Evolutionary conservation across 345 rosid species (phyloP), one percentile per base, ranked within the genome.

Genomic region (Citrus glauca): DNA sequence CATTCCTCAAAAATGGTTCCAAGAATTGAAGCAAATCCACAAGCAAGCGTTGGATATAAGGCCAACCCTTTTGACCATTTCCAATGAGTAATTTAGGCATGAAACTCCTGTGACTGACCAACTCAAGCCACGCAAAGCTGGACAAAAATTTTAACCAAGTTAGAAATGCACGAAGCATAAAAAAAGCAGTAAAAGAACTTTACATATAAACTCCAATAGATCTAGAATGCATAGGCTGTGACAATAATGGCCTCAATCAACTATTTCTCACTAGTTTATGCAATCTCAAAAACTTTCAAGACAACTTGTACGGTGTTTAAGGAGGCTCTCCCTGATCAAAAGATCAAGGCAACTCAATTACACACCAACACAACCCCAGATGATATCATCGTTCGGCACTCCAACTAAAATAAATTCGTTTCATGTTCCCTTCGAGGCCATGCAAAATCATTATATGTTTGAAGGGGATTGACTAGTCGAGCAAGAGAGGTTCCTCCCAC

Each of bases 41-140:
- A 73, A 96, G 90, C 89, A 96, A 78, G 19, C 90, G 93, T 81
- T 96, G 99, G 57, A 92, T 87, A 84, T 84, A 90, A 56, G 97
- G 93, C 99, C 99, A 96, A 57, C 99, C 98, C 86, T 92, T 96
- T 83, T 90, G 99, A 62, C 84, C 89, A 85, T 91, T 90, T 77
- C 90, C 92, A 5, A 87, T 89, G 48, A 96, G 97, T 79, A 96
- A 80, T 84, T 94, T 96, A 22, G 99, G 99, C 99, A 96, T 88
- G 87, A 96, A 96, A 86, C 94, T 92, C 87, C 98, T 89, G 81
- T 96, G 98, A 80, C 98, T 93, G 60, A 94, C 94, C 84, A 96
- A 85, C 85, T 94, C 98, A 50, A 96, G 93, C 98, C 99, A 96
- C 48, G 94, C 99, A 90, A 90, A 94, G 89, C 99, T 96, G 91